Evolutionary conservation across 1,284 basidiomycete species (phyloP).

Genomic region (Cerioporus squamosus): DNA sequence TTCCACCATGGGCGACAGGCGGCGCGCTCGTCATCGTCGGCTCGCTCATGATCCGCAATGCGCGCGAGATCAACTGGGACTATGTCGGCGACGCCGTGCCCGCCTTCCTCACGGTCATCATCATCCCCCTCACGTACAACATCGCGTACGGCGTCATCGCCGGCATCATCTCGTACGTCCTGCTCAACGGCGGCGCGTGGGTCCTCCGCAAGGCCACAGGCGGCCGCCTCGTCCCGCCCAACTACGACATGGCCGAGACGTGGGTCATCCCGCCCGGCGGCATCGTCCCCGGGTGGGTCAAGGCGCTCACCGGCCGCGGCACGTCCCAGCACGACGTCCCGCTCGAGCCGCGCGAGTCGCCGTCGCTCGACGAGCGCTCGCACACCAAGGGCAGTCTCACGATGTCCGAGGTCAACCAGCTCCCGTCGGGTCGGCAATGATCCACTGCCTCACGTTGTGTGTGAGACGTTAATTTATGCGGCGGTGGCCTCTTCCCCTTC

Average conservation of each 20-base stretch:
- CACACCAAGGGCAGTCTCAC: slow-evolving; percentile 12
- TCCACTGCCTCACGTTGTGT: not conserved
- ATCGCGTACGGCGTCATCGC: slow-evolving; percentile 92
- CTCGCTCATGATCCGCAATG: slow-evolving; percentile 83
- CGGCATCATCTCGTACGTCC: slow-evolving; percentile 71
- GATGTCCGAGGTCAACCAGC: slow-evolving; percentile 5
- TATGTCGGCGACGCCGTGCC: slow-evolving; percentile 88
- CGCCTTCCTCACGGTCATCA: slow-evolving; percentile 78
- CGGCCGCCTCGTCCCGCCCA: slow-evolving; percentile 72
- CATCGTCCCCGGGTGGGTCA: slow-evolving; percentile 72
- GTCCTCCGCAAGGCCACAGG: slow-evolving; percentile 57
- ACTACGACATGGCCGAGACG: slow-evolving; percentile 62
- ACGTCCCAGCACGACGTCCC: slow-evolving; percentile 6
- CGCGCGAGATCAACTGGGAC: slow-evolving; percentile 88
- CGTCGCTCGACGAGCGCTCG: slow-evolving; percentile 18
- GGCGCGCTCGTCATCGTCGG: slow-evolving; percentile 88
- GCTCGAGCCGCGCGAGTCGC: slow-evolving; percentile 9
- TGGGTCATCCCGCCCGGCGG: slow-evolving; percentile 75
- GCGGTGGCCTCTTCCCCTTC: not conserved
- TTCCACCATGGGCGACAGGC: slow-evolving; percentile 89
- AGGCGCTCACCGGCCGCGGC: slow-evolving; percentile 10
- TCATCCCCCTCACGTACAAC: slow-evolving; percentile 83
- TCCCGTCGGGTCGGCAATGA: not conserved
- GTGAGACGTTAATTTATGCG: not conserved
- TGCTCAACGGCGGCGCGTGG: slow-evolving; percentile 77